Evolutionary conservation across 768 basidiomycete species (phyloP).

Genomic region (Asterophora lycoperdoides): DNA sequence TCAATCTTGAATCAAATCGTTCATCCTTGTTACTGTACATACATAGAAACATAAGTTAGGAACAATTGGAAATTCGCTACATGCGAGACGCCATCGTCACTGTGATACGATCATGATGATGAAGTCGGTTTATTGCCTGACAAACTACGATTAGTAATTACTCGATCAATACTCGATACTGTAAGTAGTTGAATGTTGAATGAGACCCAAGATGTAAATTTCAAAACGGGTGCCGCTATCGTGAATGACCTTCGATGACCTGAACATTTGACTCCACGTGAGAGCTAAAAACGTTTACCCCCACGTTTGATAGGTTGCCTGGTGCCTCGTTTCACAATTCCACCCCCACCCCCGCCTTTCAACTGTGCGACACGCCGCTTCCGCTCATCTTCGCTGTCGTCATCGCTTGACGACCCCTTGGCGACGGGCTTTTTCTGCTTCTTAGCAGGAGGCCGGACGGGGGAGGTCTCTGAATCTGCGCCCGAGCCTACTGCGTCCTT

Average conservation of each 20-base stretch:
- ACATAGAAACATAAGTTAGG: too few relatives aligned
- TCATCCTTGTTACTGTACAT: too few relatives aligned
- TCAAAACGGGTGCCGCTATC: too few relatives aligned
- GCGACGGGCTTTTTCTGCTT: slow-evolving; percentile 41
- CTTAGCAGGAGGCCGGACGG: slow-evolving; percentile 39
- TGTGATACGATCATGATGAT: too few relatives aligned
- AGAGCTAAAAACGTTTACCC: slow-evolving; percentile 64
- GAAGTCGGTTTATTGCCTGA: too few relatives aligned
- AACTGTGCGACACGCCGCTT: slow-evolving; percentile 38
- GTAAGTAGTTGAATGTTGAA: too few relatives aligned
- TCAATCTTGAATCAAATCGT: too few relatives aligned
- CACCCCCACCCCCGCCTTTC: slow-evolving; percentile 32
- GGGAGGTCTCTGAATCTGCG: slow-evolving; percentile 51
- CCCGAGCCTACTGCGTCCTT: slow-evolving; percentile 16
- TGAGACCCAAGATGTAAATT: too few relatives aligned
- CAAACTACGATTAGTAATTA: too few relatives aligned
- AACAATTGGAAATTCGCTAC: not conserved
- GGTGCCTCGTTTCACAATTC: slow-evolving; percentile 41
- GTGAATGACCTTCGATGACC: too few relatives aligned
- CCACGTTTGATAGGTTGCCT: slow-evolving; percentile 76
- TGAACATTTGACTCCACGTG: not conserved
- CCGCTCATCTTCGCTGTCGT: slow-evolving; percentile 56
- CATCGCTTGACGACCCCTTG: slow-evolving; percentile 38
- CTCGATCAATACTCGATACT: too few relatives aligned
- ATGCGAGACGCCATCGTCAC: not conserved